Evolutionary conservation across 371 early-diverging fungal species (phyloP).

Genomic region (Rhizopus arrhizus): DNA sequence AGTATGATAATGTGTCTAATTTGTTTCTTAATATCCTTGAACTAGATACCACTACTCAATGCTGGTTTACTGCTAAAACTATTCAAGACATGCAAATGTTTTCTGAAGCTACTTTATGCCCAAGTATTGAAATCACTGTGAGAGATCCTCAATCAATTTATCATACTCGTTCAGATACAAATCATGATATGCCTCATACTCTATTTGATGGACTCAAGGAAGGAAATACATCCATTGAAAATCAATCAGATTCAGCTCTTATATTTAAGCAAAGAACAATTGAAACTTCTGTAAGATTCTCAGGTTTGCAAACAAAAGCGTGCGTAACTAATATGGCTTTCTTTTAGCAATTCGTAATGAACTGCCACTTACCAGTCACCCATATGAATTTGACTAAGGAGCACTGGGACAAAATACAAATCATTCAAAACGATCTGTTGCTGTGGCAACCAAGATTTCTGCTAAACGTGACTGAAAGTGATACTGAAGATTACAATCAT

Average conservation of each 20-base stretch:
- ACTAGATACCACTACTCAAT: slow-evolving; percentile 32
- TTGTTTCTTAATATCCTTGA: neutral
- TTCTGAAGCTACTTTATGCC: slow-evolving; percentile 25
- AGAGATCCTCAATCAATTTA: slow-evolving; percentile 34
- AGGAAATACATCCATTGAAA: slow-evolving; percentile 46
- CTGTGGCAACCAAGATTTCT: slow-evolving; percentile 65
- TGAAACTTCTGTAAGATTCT: slow-evolving; percentile 60
- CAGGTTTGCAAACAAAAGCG: neutral
- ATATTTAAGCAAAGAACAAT: slow-evolving; percentile 66
- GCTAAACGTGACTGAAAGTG: neutral
- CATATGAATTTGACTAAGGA: slow-evolving; percentile 61
- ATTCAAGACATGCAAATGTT: slow-evolving; percentile 17
- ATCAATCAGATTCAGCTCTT: slow-evolving; percentile 64
- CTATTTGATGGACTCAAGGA: slow-evolving; percentile 36
- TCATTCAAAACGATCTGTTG: slow-evolving; percentile 69
- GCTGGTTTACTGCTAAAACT: slow-evolving; percentile 52
- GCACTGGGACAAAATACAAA: slow-evolving; percentile 66
- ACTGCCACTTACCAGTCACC: slow-evolving; percentile 69
- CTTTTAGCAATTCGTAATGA: slow-evolving; percentile 59
- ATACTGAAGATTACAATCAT: neutral
- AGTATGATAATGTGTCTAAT: neutral
- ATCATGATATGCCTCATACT: slow-evolving; percentile 40
- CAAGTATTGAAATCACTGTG: slow-evolving; percentile 53
- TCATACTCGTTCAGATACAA: slow-evolving; percentile 30
- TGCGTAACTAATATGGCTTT: neutral